Percentiles rank a stretch among this genome's conserved stretches.
These are phyloP conservation scores for Odontarrhena argentea DNA, from an alignment of 345 rosid genomes.

Conservation along the genomic window DNA sequence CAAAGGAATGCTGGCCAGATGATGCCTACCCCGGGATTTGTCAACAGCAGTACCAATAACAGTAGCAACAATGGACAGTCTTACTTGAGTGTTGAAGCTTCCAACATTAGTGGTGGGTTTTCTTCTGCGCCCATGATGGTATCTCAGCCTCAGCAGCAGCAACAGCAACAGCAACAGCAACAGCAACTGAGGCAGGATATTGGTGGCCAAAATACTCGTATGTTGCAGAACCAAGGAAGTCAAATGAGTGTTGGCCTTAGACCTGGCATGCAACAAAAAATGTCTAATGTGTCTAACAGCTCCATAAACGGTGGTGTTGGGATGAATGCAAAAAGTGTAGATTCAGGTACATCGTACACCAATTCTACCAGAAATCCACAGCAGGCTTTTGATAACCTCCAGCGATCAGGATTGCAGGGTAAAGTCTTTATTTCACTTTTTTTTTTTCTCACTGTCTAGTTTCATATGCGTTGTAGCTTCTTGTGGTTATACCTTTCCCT, in stretches of 20 bases:
- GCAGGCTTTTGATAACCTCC: constrained; percentile 72
- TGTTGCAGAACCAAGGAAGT: constrained; percentile 73
- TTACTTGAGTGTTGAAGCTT: constrained; percentile 65
- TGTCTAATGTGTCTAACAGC: constrained; percentile 72
- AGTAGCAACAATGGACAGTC: constrained; percentile 52
- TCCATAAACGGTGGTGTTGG: constrained; percentile 69
- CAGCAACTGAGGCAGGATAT: constrained; percentile 60
- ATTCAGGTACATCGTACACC: constrained; percentile 50
- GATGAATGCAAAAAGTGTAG: constrained; percentile 58
- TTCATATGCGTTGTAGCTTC: constrained; percentile 18
- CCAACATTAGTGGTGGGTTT: constrained; percentile 64
- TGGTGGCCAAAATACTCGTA: constrained; percentile 74
- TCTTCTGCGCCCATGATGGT: constrained; percentile 66
- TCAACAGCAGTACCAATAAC: constrained; percentile 47
- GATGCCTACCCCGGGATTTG: constrained; percentile 99
- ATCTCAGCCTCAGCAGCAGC: constrained; percentile 60
- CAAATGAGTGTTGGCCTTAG: constrained; percentile 76
- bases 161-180: constrained; percentile 36
- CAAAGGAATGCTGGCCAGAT: constrained; percentile 80
- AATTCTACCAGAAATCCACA: constrained; percentile 66
- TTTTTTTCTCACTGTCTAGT: constrained; percentile 19
- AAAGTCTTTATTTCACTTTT: constrained; percentile 31
- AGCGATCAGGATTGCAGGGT: constrained; percentile 68
- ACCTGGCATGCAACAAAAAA: constrained; percentile 76
- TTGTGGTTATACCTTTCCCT: constrained; percentile 1